Conservation (phyloP, 2,329 filamentous ascomycete genomes). For the Acarospora socialis region DNA sequence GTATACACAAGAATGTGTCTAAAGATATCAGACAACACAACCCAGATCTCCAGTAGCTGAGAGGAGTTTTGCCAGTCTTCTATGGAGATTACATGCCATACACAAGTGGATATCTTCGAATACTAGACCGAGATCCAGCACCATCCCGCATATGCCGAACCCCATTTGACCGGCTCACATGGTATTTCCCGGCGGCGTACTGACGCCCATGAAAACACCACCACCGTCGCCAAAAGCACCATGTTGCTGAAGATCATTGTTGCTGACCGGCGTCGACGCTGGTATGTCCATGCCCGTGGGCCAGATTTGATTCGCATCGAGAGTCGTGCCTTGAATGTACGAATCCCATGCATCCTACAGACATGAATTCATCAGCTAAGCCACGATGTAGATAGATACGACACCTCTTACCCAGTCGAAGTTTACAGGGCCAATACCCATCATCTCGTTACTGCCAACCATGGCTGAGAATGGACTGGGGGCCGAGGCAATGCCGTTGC, state of each 20-base stretch:
- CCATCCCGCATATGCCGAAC: too few species aligned
- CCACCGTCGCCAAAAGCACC: conserved; percentile 4
- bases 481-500: conserved; percentile 27
- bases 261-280: conserved; percentile 5
- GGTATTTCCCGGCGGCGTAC: conserved; percentile 1
- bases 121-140: too few species aligned
- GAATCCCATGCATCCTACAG: conserved; percentile 52
- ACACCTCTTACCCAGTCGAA: conserved; percentile 47
- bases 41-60: too few species aligned
- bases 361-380: conserved; percentile 18
- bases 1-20: too few species aligned
- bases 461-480: conserved; percentile 44
- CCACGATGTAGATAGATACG: neutral
- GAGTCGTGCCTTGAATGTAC: conserved; percentile 47
- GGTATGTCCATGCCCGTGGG: conserved; percentile 10
- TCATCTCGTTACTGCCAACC: conserved; percentile 34
- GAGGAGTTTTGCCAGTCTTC: too few species aligned
- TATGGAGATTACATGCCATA: too few species aligned
- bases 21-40: too few species aligned
- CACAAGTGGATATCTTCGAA: too few species aligned
- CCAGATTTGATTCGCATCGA: conserved; percentile 20
- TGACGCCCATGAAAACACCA: conserved; percentile 10
- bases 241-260: conserved; percentile 8
- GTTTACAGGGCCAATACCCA: conserved; percentile 39
- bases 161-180: too few species aligned